Percentiles rank a stretch among this genome's conserved stretches.
phyloP scores from a whole-genome alignment of 345 rosid species.

The Syzygium jambos region DNA sequence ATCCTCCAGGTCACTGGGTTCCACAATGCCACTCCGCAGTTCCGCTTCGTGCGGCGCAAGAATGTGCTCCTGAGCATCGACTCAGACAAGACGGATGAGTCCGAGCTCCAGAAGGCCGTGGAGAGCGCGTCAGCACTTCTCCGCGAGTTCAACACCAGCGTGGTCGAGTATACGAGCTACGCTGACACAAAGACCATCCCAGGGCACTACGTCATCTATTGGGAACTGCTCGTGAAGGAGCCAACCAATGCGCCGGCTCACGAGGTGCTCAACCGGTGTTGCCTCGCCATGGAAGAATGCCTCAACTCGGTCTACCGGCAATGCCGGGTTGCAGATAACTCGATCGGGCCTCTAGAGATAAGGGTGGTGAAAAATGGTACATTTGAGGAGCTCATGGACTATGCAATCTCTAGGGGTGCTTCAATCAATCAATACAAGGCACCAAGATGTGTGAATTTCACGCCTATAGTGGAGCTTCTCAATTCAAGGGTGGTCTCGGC shows the following conservation, averaged over 20 bases:
- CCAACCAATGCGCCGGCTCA: constrained; percentile 24
- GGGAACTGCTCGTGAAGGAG: constrained; percentile 57
- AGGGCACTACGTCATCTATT: constrained; percentile 77
- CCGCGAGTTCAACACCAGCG: constrained; percentile 37
- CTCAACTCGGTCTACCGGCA: constrained; percentile 78
- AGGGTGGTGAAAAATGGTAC: constrained; percentile 70
- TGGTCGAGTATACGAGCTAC: constrained; percentile 84
- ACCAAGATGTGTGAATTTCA: constrained; percentile 74
- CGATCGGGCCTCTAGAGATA: constrained; percentile 74
- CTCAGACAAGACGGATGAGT: constrained; percentile 79
- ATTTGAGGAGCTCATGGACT: constrained; percentile 88
- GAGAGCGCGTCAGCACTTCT: constrained; percentile 45
- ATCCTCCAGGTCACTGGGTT: constrained; percentile 77
- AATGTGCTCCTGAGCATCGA: constrained; percentile 80
- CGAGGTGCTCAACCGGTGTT: constrained; percentile 43
- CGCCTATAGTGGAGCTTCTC: constrained; percentile 70
- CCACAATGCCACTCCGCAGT: constrained; percentile 77
- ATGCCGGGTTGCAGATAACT: constrained; percentile 63
- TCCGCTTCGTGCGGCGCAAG: constrained; percentile 66
- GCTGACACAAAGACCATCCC: constrained; percentile 68
- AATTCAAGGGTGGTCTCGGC: constrained; percentile 55
- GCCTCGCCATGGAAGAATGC: constrained; percentile 73
- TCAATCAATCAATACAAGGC: constrained; percentile 90
- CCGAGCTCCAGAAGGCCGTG: constrained; percentile 66
- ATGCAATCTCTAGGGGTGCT: constrained; percentile 83